These are phyloP conservation scores for Stropharia rugosoannulata DNA, from an alignment of 768 basidiomycete species.

Conservation along the genomic window DNA sequence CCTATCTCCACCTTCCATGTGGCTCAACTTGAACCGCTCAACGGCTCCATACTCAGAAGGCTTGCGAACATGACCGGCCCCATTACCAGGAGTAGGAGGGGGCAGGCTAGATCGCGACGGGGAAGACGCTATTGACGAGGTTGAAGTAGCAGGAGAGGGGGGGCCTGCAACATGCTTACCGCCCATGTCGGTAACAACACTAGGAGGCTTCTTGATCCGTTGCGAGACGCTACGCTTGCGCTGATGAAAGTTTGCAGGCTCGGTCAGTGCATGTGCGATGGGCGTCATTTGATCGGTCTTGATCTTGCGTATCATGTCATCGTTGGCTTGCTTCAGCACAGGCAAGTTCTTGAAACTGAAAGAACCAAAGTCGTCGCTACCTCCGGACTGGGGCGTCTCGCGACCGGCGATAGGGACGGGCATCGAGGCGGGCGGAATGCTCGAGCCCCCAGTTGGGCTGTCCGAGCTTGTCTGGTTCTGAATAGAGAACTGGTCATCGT, in stretches of 20 bases:
- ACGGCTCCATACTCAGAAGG: conserved; percentile 88
- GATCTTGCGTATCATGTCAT: conserved; percentile 95
- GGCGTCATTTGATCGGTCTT: conserved; percentile 88
- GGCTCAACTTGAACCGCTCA: conserved; percentile 83
- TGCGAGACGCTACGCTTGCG: conserved; percentile 83
- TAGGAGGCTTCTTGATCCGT: conserved; percentile 78
- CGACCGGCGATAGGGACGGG: conserved; percentile 39
- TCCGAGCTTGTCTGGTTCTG: conserved; percentile 50
- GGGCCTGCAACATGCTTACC: conserved; percentile 70
- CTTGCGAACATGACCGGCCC: conserved; percentile 68
- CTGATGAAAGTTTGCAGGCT: conserved; percentile 58
- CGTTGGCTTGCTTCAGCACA: conserved; percentile 95
- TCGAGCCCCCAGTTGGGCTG: conserved; percentile 38
- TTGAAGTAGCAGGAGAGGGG: conserved; percentile 90
- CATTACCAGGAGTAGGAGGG: conserved; percentile 70
- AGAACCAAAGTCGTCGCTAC: conserved; percentile 91
- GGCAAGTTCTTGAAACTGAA: conserved; percentile 99
- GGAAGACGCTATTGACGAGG: conserved; percentile 88
- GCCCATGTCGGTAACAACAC: conserved; percentile 70
- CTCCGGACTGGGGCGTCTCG: conserved; percentile 51
- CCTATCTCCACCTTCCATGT: conserved; percentile 75
- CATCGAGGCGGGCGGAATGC: conserved; percentile 40
- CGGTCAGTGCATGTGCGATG: conserved; percentile 69
- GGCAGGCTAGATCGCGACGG: conserved; percentile 75
- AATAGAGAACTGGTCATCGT: conserved; percentile 70